Evolutionary conservation across 192 early-diverging fungal genomes (phyloP), one percentile per base, ranked within the genome.

Genomic region (Linnemannia elongata): DNA sequence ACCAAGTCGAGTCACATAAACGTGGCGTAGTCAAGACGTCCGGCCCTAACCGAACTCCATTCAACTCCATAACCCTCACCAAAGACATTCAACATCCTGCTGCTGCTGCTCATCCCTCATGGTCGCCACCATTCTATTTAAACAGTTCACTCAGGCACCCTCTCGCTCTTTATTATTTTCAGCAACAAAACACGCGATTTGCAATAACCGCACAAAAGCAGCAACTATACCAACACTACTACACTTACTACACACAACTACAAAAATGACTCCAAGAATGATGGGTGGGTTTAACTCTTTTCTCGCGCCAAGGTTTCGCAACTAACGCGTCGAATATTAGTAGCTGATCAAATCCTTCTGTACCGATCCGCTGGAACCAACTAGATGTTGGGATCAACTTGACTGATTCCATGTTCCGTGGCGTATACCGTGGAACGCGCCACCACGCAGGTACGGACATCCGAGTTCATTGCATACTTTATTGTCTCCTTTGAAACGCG

Each of bases 311-410:
- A 45, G 44, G 12, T 68, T 13, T 68, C 10, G 5, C 13, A 9
- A 8, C n/a, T 18, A 20, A 24, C 22, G 69, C 69, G 38, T 35
- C 15, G 6, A 24, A 39, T 38, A 24, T 41, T 22, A 71, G 8
- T 42, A 70, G 6, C 35, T 20, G 20, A 12, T 41, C 69, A 17
- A 41, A 41, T 22, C 20, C 5, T 12, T 20, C 42, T 27, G 52
- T 27, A 57, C 52, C 52, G 52, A 27, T n/a, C 24, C 12, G 20
- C n/a, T 38, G 18, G 18, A n/a, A 42, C 41, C 38, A 24, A 4
- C n/a, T 91, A 91, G 97, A 98, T 77, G 96, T 98, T 88, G 97
- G 95, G 18, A 93, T 94, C 45, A 98, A 98, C 77, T 91, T 98
- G 75, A 96, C 96, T 0, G 96, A 97, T 86, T 91, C 94, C 12